Percentiles rank a stretch among this genome's conserved stretches.
phyloP scores from a whole-genome alignment of 2,329 filamentous ascomycete species.

The Aspergillus pseudonomiae region DNA sequence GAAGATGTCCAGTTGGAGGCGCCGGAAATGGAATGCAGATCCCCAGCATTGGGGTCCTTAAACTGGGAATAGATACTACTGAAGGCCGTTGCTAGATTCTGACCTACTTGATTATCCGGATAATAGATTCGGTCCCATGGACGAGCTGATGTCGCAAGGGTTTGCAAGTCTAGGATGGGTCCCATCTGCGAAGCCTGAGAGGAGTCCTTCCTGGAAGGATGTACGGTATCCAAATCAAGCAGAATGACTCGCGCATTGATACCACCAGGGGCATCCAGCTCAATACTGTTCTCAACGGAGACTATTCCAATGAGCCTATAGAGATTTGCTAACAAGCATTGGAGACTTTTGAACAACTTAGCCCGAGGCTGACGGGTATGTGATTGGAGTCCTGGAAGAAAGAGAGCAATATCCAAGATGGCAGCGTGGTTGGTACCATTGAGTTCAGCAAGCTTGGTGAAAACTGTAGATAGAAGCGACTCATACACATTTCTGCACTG shows the following conservation, averaged over 20 bases:
- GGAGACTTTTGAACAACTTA: slow-evolving; percentile 67
- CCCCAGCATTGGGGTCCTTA: slow-evolving; percentile 22
- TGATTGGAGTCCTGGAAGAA: slow-evolving; percentile 63
- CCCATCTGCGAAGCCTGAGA: slow-evolving; percentile 39
- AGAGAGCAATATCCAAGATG: slow-evolving; percentile 63
- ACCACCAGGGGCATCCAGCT: slow-evolving; percentile 68
- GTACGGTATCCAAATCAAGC: slow-evolving; percentile 61
- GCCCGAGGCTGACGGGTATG: slow-evolving; percentile 54
- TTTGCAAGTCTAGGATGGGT: slow-evolving; percentile 54
- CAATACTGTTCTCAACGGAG: slow-evolving; percentile 65
- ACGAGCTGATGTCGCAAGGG: slow-evolving; percentile 47
- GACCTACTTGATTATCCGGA: slow-evolving; percentile 31
- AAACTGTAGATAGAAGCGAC: slow-evolving; percentile 58
- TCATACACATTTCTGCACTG: slow-evolving; percentile 64
- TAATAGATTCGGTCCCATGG: slow-evolving; percentile 38
- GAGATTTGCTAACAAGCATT: slow-evolving; percentile 72
- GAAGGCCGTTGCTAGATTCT: slow-evolving; percentile 34
- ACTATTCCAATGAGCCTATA: slow-evolving; percentile 77
- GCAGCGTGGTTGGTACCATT: slow-evolving; percentile 35
- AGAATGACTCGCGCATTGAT: slow-evolving; percentile 77
- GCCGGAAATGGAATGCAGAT: slow-evolving; percentile 25
- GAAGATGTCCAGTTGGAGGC: slow-evolving; percentile 26
- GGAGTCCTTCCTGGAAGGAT: slow-evolving; percentile 20
- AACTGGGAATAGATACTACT: slow-evolving; percentile 33
- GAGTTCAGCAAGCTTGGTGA: slow-evolving; percentile 52